A percentile compares a stretch with the other conserved stretches of the same genome.
Evolutionary conservation across 306 rosid genomes (phyloP).

Genomic region (Pterocarpus santalinus): DNA sequence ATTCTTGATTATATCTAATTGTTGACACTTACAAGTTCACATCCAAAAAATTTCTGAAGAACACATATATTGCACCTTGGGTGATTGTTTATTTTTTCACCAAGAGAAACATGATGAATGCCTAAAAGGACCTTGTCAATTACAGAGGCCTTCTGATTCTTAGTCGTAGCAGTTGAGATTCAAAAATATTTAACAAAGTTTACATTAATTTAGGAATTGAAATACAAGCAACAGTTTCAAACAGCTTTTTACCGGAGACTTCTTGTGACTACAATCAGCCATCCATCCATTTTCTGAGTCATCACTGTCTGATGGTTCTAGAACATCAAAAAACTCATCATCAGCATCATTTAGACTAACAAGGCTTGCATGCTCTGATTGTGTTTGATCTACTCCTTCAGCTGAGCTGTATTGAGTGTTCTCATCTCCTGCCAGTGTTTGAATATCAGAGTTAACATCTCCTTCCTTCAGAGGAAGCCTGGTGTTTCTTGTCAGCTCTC

Average conservation of each 20-base stretch:
- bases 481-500: slow-evolving; percentile 58
- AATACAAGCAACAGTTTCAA: background rate
- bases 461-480: slow-evolving; percentile 54
- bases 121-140: too few relatives aligned
- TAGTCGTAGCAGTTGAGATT: too few relatives aligned
- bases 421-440: slow-evolving; percentile 48
- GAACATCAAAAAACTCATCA: slow-evolving; percentile 92
- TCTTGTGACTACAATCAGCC: slow-evolving; percentile 61
- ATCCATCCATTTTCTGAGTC: slow-evolving; percentile 78
- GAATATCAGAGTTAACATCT: slow-evolving; percentile 53
- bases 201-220: too few relatives aligned
- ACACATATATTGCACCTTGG: too few relatives aligned
- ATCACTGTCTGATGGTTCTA: slow-evolving; percentile 71
- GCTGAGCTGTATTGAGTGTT: slow-evolving; percentile 42
- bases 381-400: slow-evolving; percentile 60
- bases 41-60: too few relatives aligned
- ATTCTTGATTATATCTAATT: too few relatives aligned
- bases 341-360: slow-evolving; percentile 64
- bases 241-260: slow-evolving; percentile 52
- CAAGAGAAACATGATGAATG: too few relatives aligned
- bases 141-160: too few relatives aligned
- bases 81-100: too few relatives aligned
- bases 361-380: slow-evolving; percentile 61
- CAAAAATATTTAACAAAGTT: too few relatives aligned
- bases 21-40: too few relatives aligned